Evolutionary conservation across 139 green algal genomes (phyloP), one percentile per base, ranked within the genome.

Genomic region (Edaphochlamys debaryana): DNA sequence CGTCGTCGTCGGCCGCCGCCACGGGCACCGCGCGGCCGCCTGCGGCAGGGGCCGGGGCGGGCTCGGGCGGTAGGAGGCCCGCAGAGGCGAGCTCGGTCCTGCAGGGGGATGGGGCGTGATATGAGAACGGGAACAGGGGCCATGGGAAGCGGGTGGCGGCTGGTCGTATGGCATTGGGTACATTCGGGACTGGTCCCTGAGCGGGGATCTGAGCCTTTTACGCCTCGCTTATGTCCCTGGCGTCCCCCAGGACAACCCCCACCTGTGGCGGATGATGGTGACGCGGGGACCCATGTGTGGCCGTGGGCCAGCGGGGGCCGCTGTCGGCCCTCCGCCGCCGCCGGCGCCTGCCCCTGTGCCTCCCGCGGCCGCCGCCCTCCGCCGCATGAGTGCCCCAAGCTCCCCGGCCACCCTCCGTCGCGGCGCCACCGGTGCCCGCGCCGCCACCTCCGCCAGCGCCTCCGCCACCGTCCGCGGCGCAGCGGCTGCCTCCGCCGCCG

Each of bases 331-430:
- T 19, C 73, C 38, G 38, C 36, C 58, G 38, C 54, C 38, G 3
- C 27, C 34, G 9, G n/a, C n/a, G n/a, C n/a, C n/a, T n/a, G n/a
- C n/a, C n/a, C n/a, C n/a, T n/a, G n/a, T n/a, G n/a, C n/a, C n/a
- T n/a, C 52, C 37, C 52, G 6, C 36, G 30, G 36, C 56, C 29
- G 37, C 27, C 19, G 27, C 38, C 23, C 58, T 37, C 29, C 73
- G 37, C 56, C 73, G 73, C 73, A 80, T 80, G 5, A 80, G 54
- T 27, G 73, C 37, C 15, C 73, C 73, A 17, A 80, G 73, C 73
- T 80, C 73, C 1, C 73, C 73, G 11, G 73, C 73, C 27, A 80
- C 56, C 2, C 56, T 38, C 1, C 73, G 73, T 29, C 73, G 23
- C 29, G 25, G 5, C 6, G 29, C 27, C 40, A 27, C 38, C 73